Evolutionary conservation across 495 filamentous ascomycete genomes (phyloP), one percentile per base, ranked within the genome.

Genomic region (Penicillium tannophilum): DNA sequence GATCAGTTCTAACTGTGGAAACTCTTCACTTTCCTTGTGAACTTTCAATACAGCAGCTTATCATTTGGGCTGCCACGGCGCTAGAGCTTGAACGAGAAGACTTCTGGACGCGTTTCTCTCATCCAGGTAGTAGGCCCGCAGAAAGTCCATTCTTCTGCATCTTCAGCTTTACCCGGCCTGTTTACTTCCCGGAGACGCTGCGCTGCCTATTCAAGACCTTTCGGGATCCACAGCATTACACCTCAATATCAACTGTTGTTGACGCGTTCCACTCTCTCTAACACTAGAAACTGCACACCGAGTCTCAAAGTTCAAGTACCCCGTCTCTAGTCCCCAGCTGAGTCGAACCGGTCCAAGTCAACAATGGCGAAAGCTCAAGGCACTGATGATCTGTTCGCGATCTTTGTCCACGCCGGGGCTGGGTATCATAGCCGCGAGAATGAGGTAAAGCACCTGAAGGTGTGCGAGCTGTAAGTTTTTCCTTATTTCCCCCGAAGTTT

Each of bases 401-500:
- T 98, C 35, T 97, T 96, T 67, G 86, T 98, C 56, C 94, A 98
- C 77, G 94, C 93, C 20, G 94, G 94, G 12, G 94, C 94, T 17
- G 94, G 94, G n/a, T 97, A 88, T 65, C 94, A 98, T 71, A 96
- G 90, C 63, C 65, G 77, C 16, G 82, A 88, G 51, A 97, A 98
- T 73, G 92, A 98, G 68, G 75, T 77, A 16, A 77, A 88, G 39
- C 94, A 98, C 68, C 82, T 98, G 12, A 76, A 88, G 63, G 90
- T 91, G 20, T 98, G 94, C 70, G 86, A 87, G 60, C 86, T 91
- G 94, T 98, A 80, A 78, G 90, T 83, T 19, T 16, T 47, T 12
- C 55, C 23, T 45, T 4, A 20, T 55, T 3, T 36, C 48, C 45
- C 17, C 28, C 12, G 20, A 24, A 20, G 26, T 28, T 7, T 42